Evolutionary conservation across 345 rosid genomes (phyloP), one percentile per base, ranked within the genome.

Genomic region (Bruguiera parviflora): DNA sequence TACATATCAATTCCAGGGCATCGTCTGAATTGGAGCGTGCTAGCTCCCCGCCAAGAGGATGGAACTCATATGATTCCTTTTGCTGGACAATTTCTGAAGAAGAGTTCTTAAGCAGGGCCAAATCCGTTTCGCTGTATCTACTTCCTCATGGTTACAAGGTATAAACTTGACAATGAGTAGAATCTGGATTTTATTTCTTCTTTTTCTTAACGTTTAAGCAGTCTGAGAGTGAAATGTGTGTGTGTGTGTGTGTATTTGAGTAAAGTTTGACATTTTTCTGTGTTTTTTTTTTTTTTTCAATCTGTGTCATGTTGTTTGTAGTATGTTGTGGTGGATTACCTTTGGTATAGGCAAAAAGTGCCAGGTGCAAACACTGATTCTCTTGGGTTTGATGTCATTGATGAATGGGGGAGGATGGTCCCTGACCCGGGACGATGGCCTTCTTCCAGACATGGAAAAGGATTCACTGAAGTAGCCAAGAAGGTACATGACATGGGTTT

Each of bases 281-380:
- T n/a, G 10, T 27, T 74, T 18, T 13, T 35, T 73, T 33, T 28
- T 27, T 74, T 32, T 18, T 13, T 46, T 73, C 27, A 22, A 5
- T 63, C 25, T 57, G 59, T 35, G 18, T 21, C 60, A 21, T 43
- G 25, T 62, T 76, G 49, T 49, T 9, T 63, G 46, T 83, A 94
- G 99, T 88, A 92, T 82, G 97, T 84, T 31, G 97, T 95, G 79
- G 93, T 92, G 72, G 96, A 95, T 80, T 95, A 88, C 84, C 97
- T 95, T 57, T 95, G 97, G 99, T 95, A 95, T 53, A 83, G 97
- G 67, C 81, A 78, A 75, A 88, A 86, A 73, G 97, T 86, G 35
- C 78, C 82, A 0, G 97, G 99, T 29, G 93, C 98, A 74, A 74
- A 72, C 53, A 75, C 67, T 19, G 92, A 89, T 71, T 86, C 96